phyloP scores from a whole-genome alignment of 2,329 filamentous ascomycete genomes.

The Neopestalotiopsis rosae region DNA sequence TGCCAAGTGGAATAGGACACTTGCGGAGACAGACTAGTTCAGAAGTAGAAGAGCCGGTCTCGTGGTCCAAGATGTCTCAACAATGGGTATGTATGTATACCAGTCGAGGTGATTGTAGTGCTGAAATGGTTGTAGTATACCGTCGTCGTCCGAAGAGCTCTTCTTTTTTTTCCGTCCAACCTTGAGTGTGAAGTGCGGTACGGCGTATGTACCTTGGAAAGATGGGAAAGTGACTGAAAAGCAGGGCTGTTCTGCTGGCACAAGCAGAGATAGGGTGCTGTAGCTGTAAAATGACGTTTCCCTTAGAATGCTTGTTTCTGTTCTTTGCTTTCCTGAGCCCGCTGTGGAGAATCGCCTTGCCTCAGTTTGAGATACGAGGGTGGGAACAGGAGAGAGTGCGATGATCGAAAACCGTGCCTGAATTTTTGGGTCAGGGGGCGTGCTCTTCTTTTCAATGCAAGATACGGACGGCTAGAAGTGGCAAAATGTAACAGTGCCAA shows the following conservation, averaged over 20 bases:
- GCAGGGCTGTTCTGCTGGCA: too few species aligned
- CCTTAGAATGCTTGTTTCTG: not conserved
- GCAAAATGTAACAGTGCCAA: not conserved
- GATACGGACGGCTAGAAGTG: not conserved
- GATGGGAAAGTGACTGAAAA: too few species aligned
- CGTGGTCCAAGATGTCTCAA: not conserved
- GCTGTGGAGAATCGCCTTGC: slow-evolving; percentile 9
- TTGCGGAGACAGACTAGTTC: not conserved
- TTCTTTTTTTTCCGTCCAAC: not conserved
- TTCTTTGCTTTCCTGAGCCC: not conserved
- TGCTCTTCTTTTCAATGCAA: not conserved
- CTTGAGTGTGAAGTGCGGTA: not conserved
- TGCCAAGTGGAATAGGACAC: not conserved
- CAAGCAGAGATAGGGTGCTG: not conserved
- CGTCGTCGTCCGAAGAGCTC: not conserved
- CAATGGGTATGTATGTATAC: not conserved
- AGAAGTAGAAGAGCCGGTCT: not conserved
- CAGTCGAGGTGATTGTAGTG: not conserved
- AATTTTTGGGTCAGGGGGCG: slow-evolving; percentile 5
- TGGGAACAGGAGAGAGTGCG: slow-evolving; percentile 17
- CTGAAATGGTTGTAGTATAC: too few species aligned
- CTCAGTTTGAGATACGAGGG: slow-evolving; percentile 15
- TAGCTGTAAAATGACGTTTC: not conserved
- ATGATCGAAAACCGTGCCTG: slow-evolving; percentile 7
- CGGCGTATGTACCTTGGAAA: too few species aligned